Conservation (phyloP, 2,329 filamentous ascomycete genomes). For the Arthroderma sp. region DNA sequence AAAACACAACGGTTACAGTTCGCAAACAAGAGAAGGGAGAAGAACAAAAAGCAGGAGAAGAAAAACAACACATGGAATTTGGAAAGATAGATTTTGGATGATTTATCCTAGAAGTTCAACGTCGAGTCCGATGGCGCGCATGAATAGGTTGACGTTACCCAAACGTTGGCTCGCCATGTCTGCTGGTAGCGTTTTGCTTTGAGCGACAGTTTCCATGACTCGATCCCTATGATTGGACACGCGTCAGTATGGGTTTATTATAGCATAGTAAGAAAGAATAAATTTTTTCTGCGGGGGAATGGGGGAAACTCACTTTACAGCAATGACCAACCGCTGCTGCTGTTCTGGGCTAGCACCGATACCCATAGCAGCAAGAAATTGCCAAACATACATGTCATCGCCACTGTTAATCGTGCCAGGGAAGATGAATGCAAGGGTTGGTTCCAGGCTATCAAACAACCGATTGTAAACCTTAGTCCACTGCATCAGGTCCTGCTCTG, state of each 20-base stretch:
- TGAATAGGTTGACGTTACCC: constrained; percentile 92
- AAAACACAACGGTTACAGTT: not conserved
- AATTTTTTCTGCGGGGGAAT: not conserved
- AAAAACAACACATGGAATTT: not conserved
- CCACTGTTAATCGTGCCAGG: constrained; percentile 79
- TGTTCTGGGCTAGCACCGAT: constrained; percentile 89
- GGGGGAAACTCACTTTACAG: constrained; percentile 56
- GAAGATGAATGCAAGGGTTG: constrained; percentile 73
- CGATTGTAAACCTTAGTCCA: constrained; percentile 76
- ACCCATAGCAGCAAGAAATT: constrained; percentile 88
- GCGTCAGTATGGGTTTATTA: constrained; percentile 5
- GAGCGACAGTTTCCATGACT: constrained; percentile 84
- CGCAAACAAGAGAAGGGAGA: not conserved
- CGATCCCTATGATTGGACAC: constrained; percentile 49
- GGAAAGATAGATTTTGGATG: not conserved
- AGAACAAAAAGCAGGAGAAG: not conserved
- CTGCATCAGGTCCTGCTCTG: constrained; percentile 63
- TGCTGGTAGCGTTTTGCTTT: constrained; percentile 77
- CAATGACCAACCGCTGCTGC: constrained; percentile 84
- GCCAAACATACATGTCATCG: constrained; percentile 95
- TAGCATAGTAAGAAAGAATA: no score
- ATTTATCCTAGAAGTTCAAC: constrained; percentile 60
- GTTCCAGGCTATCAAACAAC: constrained; percentile 79
- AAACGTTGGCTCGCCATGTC: constrained; percentile 75
- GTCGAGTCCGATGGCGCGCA: constrained; percentile 97